Evolutionary conservation across 2,329 filamentous ascomycete species (phyloP).

Genomic region (Thermothelomyces thermophilus): DNA sequence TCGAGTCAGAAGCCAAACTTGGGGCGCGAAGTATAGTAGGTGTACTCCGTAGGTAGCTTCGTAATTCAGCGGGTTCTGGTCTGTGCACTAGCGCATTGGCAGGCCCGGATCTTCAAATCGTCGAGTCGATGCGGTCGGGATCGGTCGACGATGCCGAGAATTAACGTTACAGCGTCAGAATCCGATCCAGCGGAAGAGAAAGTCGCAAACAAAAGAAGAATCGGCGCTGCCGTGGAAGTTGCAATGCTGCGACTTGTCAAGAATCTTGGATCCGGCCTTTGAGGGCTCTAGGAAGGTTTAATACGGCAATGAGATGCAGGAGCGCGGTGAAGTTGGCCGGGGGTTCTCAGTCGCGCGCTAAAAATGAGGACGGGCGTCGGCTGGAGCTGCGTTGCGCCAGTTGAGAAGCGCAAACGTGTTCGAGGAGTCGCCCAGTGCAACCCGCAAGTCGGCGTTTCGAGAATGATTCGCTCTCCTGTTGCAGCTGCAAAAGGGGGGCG

Average conservation of each 20-base stretch:
- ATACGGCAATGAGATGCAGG: slow-evolving; percentile 22
- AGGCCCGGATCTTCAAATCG: slow-evolving; percentile 1
- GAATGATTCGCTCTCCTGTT: slow-evolving; percentile 26
- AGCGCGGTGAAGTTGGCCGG: slow-evolving; percentile 17
- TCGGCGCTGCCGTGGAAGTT: slow-evolving; percentile 15
- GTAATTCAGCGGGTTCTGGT: slow-evolving; percentile 4
- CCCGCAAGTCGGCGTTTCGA: slow-evolving; percentile 15
- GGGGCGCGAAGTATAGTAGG: too few species aligned
- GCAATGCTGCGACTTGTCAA: slow-evolving; percentile 16
- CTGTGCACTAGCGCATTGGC: slow-evolving; percentile 1
- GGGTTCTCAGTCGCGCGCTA: slow-evolving; percentile 24
- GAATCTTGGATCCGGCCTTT: slow-evolving; percentile 22
- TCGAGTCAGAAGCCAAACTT: slow-evolving; percentile 18
- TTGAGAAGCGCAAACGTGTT: slow-evolving; percentile 20
- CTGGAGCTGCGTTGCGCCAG: slow-evolving; percentile 13
- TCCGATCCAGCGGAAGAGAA: slow-evolving; percentile 23
- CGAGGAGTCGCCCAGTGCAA: slow-evolving; percentile 27
- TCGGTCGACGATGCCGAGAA: slow-evolving; percentile 19
- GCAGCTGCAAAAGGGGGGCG: slow-evolving; percentile 26
- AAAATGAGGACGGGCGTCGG: slow-evolving; percentile 16
- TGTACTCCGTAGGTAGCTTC: too few species aligned
- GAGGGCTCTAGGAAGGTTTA: slow-evolving; percentile 24
- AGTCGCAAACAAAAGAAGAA: slow-evolving; percentile 1
- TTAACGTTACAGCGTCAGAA: slow-evolving; percentile 8
- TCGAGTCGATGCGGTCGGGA: slow-evolving; percentile 7